Evolutionary conservation across 768 basidiomycete genomes (phyloP).

Genomic region (Tylopilus plumbeoviolaceoides): DNA sequence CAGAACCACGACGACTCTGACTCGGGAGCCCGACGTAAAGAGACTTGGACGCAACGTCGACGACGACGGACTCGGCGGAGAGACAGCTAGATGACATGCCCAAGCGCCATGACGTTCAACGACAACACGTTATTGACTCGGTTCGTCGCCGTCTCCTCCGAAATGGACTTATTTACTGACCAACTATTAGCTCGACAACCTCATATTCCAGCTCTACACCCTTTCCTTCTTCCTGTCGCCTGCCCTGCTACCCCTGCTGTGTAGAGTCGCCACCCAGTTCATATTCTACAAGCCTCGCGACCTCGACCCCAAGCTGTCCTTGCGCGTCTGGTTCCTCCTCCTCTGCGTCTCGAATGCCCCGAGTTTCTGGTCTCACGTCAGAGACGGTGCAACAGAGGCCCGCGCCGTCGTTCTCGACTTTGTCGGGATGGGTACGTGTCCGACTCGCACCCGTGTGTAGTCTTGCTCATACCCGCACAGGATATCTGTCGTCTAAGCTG

Average conservation of each 20-base stretch:
- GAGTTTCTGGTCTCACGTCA: constrained; percentile 59
- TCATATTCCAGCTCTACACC: constrained; percentile 69
- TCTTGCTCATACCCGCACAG: constrained; percentile 31
- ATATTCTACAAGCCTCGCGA: constrained; percentile 66
- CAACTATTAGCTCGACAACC: constrained; percentile 53
- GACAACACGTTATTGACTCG: constrained; percentile 66
- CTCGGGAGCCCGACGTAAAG: background rate
- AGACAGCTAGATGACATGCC: constrained; percentile 47
- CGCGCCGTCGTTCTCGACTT: constrained; percentile 71
- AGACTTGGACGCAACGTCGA: constrained; percentile 6
- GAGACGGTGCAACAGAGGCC: constrained; percentile 49
- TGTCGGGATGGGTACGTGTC: constrained; percentile 64
- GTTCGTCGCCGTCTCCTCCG: constrained; percentile 35
- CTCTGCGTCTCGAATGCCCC: constrained; percentile 56
- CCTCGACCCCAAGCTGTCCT: constrained; percentile 56
- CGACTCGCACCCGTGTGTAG: background rate
- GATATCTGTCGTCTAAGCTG: constrained; percentile 56
- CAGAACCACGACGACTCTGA: background rate
- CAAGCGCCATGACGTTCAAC: constrained; percentile 60
- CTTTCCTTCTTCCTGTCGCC: constrained; percentile 78
- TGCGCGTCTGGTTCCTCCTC: constrained; percentile 64
- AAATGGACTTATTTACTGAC: constrained; percentile 6
- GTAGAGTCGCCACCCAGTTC: constrained; percentile 56
- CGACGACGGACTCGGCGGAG: constrained; percentile 16
- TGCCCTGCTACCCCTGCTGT: constrained; percentile 39